These are phyloP conservation scores for Boletus speciosus DNA, from an alignment of 768 basidiomycete genomes.

Conservation along the genomic window DNA sequence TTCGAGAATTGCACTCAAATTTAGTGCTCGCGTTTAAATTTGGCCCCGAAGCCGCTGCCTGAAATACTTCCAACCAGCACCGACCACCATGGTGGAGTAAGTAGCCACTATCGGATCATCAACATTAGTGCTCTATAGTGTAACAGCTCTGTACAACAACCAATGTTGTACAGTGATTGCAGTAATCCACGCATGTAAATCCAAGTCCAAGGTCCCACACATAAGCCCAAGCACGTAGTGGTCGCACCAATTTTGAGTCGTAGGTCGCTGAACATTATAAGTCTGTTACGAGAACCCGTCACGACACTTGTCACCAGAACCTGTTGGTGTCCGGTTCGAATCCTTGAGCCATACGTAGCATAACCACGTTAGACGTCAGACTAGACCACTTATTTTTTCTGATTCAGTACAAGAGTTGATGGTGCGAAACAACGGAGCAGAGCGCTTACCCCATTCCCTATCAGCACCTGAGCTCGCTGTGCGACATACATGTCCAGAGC, in stretches of 20 bases:
- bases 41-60: too few species aligned
- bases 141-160: not conserved
- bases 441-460: conserved; percentile 50
- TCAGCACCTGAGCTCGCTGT: conserved; percentile 44
- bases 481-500: conserved; percentile 52
- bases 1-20: too few species aligned
- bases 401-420: conserved; percentile 1
- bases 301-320: conserved; percentile 32
- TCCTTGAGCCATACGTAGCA: conserved; percentile 35
- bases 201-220: too few species aligned
- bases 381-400: conserved; percentile 36
- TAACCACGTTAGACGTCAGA: conserved; percentile 39
- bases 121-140: too few species aligned
- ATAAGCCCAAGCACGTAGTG: not conserved
- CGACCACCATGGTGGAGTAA: too few species aligned
- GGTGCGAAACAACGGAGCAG: not conserved
- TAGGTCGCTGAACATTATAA: not conserved
- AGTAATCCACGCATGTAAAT: not conserved
- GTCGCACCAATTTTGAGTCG: not conserved
- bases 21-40: too few species aligned
- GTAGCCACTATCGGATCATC: too few species aligned
- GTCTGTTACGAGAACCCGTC: too few species aligned
- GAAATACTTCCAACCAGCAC: too few species aligned
- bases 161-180: not conserved
- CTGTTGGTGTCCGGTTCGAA: conserved; percentile 28